A percentile compares a stretch with the other conserved stretches of the same genome.
Conservation (phyloP, 768 basidiomycete genomes). For the Mycena sanguinolenta region DNA sequence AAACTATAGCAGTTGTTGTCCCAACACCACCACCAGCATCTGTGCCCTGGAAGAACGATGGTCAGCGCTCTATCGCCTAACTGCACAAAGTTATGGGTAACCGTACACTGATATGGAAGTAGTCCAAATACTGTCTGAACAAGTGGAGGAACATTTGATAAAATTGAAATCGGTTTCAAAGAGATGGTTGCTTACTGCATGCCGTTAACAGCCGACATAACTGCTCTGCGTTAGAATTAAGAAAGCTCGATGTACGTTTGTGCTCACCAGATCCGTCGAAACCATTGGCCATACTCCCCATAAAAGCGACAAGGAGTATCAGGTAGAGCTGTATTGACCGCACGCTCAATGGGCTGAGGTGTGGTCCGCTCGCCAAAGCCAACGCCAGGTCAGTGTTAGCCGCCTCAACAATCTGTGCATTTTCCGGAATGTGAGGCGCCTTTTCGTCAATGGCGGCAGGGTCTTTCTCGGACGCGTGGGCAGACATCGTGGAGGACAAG, state of each 20-base stretch:
- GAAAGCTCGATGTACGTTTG: not conserved
- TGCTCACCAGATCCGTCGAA: slow-evolving; percentile 60
- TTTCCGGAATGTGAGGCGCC: slow-evolving; percentile 22
- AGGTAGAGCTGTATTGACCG: slow-evolving; percentile 57
- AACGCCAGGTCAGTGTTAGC: slow-evolving; percentile 59
- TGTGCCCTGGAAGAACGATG: slow-evolving; percentile 16
- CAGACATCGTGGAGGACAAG: slow-evolving; percentile 20
- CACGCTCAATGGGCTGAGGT: slow-evolving; percentile 53
- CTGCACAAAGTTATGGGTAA: not conserved
- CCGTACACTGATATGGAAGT: slow-evolving; percentile 28
- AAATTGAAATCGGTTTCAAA: not conserved
- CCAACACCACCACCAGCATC: slow-evolving; percentile 37
- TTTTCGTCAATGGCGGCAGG: slow-evolving; percentile 25
- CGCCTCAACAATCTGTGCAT: slow-evolving; percentile 46
- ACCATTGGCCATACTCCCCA: slow-evolving; percentile 62
- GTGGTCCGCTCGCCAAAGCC: slow-evolving; percentile 59
- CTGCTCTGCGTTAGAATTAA: slow-evolving; percentile 7
- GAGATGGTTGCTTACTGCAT: slow-evolving; percentile 27
- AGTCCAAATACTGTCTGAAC: slow-evolving; percentile 29
- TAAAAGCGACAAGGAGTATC: slow-evolving; percentile 58
- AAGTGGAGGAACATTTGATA: not conserved
- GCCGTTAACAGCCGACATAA: slow-evolving; percentile 38
- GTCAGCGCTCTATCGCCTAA: not conserved
- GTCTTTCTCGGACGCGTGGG: slow-evolving; percentile 26
- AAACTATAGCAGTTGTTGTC: slow-evolving; percentile 34